Base-by-base conservation (phyloP, 2,329 filamentous ascomycete genomes). In the Thelonectria discophora region DNA sequence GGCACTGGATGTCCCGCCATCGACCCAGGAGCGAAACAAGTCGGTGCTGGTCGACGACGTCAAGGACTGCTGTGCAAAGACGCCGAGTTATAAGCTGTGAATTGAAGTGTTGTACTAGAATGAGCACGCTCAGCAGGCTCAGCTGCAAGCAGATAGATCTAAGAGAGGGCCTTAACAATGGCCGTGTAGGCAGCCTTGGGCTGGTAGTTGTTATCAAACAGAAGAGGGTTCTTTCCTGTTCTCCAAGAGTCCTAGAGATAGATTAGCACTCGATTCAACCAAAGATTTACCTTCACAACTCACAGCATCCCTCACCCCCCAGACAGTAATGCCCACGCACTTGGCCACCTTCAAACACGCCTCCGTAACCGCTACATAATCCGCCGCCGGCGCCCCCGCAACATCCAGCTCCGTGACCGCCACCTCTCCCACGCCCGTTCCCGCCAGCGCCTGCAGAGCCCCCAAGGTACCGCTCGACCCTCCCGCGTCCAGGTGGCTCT, bases 371-470 rank as follows among this genome's bases (percentile, higher is more conserved):
- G 82, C 81, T n/a, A 82, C 75, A 69, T 89, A 91, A 73, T 90
- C 88, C 18, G 75, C 75, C 5, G 81, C 66, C 17, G 82, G 77
- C 8, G 85, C 86, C 18, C 79, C 78, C 52, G 83, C 82, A 69
- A 92, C 90, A 70, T 92, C 90, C 20, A 90, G 80, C 77, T 90
- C 88, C 2, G 88, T 90, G 50, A 90, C 81, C 6, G 88, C 88
- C 32, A 89, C 82, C 70, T 90, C 87, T 9, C 80, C 24, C 75
- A 69, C 60, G 83, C 78, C 56, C 76, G 56, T 88, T 69, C 70
- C 88, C 88, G 37, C 85, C 5, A 59, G 50, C 3, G 56, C 56
- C 11, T 42, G 13, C 1, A 59, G 50, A 9, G 56, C 56, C 18
- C 42, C 56, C 34, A 54, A 34, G 4, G 56, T 59, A 15, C 56